These are phyloP conservation scores for Arthrocladium fulminans DNA, from an alignment of 2,329 filamentous ascomycete species.

Conservation along the genomic window DNA sequence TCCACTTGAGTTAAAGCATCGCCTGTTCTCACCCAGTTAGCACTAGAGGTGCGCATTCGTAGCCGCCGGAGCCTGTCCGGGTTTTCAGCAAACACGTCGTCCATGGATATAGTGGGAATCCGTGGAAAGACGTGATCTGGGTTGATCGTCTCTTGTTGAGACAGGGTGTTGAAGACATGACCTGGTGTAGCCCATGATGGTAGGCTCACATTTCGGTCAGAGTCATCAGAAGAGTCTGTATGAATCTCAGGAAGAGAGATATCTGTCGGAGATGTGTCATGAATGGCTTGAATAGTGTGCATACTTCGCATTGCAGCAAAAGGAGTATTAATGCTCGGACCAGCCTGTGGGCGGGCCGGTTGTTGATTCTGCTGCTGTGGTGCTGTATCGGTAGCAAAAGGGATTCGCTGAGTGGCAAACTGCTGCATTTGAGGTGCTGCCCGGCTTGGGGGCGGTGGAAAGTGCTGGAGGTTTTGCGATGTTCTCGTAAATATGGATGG, in stretches of 20 bases:
- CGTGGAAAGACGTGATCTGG: slow-evolving; percentile 81
- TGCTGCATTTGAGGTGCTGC: slow-evolving; percentile 71
- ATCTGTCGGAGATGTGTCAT: slow-evolving; percentile 70
- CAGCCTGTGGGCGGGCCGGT: slow-evolving; percentile 36
- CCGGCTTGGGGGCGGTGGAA: slow-evolving; percentile 57
- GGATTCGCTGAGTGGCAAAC: slow-evolving; percentile 71
- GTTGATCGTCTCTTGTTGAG: slow-evolving; percentile 70
- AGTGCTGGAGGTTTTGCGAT: slow-evolving; percentile 33
- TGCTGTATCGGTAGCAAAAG: slow-evolving; percentile 61
- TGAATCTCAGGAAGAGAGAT: slow-evolving; percentile 93
- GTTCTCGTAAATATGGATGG: slow-evolving; percentile 32
- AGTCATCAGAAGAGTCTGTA: slow-evolving; percentile 83
- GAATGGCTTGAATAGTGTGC: slow-evolving; percentile 42
- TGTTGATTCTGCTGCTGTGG: slow-evolving; percentile 50
- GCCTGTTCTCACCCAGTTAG: slow-evolving; percentile 72
- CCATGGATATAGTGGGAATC: slow-evolving; percentile 81
- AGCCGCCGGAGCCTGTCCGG: slow-evolving; percentile 81
- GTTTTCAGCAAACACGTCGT: slow-evolving; percentile 82
- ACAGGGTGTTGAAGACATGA: slow-evolving; percentile 64
- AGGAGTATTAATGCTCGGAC: slow-evolving; percentile 9
- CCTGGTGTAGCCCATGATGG: slow-evolving; percentile 86
- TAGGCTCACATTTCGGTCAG: slow-evolving; percentile 50
- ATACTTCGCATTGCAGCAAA: slow-evolving; percentile 19
- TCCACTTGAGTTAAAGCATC: slow-evolving; percentile 84
- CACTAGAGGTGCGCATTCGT: slow-evolving; percentile 81